These are phyloP conservation scores for Cutaneotrichosporon curvatum DNA, from an alignment of 1,284 basidiomycete species.

Conservation along the genomic window DNA sequence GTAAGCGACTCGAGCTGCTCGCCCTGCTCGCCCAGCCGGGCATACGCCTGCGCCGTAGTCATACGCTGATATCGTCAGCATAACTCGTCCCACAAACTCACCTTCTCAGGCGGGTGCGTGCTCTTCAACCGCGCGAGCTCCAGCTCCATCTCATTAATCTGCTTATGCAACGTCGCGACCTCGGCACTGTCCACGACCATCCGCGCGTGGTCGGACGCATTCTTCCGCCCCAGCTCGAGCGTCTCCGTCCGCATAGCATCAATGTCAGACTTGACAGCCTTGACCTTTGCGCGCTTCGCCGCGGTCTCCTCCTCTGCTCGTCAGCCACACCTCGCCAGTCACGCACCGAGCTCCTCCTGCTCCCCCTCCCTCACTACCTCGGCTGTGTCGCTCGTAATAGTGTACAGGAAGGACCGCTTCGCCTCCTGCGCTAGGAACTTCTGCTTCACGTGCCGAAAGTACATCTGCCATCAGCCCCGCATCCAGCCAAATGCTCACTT, in stretches of 20 bases:
- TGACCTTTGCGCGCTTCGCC: constrained; percentile 61
- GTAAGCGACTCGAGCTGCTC: constrained; percentile 64
- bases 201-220: constrained; percentile 30
- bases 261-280: constrained; percentile 57
- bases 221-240: constrained; percentile 35
- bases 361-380: constrained; percentile 64
- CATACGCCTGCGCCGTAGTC: constrained; percentile 62
- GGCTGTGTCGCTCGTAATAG: constrained; percentile 70
- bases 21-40: constrained; percentile 63
- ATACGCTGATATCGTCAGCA: constrained; percentile 54
- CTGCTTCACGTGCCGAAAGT: constrained; percentile 74
- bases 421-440: constrained; percentile 79
- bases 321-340: not conserved
- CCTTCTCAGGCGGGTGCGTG: constrained; percentile 57
- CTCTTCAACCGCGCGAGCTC: constrained; percentile 68
- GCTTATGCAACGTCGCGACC: constrained; percentile 57
- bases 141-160: constrained; percentile 71
- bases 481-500: not conserved
- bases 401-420: constrained; percentile 74
- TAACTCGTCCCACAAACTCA: constrained; percentile 14
- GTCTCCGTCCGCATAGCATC: constrained; percentile 58
- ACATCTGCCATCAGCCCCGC: constrained; percentile 44
- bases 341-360: constrained; percentile 54
- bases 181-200: constrained; percentile 49
- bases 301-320: constrained; percentile 17